A percentile compares a stretch with the other conserved stretches of the same genome.
Conservation (phyloP, 2,329 filamentous ascomycete genomes). For the Alternaria atra region DNA sequence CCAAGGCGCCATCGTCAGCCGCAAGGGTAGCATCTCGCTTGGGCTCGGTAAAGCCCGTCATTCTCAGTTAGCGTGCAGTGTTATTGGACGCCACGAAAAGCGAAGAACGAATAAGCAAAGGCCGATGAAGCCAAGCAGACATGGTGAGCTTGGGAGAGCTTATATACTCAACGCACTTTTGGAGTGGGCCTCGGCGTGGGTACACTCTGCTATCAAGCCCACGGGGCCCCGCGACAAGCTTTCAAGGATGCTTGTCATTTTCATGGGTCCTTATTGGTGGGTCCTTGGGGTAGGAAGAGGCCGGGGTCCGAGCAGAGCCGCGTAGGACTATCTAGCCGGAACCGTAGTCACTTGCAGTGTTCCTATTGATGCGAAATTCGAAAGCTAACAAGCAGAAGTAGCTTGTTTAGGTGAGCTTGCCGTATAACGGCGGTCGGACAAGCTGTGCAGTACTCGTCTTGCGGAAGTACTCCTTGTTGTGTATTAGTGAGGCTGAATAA, state of each 20-base stretch:
- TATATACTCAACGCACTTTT: constrained; percentile 16
- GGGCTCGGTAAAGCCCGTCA: constrained; percentile 14
- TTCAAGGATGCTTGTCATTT: constrained; percentile 19
- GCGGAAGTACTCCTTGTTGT: constrained; percentile 7
- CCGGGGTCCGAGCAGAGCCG: constrained; percentile 7
- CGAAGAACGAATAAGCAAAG: constrained; percentile 20
- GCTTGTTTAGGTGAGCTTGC: background rate
- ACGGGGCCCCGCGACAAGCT: constrained; percentile 33
- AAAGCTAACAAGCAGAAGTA: background rate
- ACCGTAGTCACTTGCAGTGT: constrained; percentile 7
- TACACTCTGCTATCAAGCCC: constrained; percentile 12
- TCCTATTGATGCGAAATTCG: constrained; percentile 19
- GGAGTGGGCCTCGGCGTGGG: constrained; percentile 13
- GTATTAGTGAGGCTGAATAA: background rate
- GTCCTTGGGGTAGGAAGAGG: constrained; percentile 2
- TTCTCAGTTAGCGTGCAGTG: constrained; percentile 10
- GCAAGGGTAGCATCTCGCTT: constrained; percentile 9
- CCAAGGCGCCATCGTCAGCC: constrained; percentile 3
- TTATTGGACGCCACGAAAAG: constrained; percentile 16
- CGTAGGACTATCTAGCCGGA: constrained; percentile 3
- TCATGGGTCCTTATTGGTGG: constrained; percentile 20
- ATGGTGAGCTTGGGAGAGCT: constrained; percentile 3
- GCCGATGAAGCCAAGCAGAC: constrained; percentile 11
- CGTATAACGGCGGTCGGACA: background rate
- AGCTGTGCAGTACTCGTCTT: background rate